A percentile compares a stretch with the other conserved stretches of the same genome.
Conservation (phyloP, 2,329 filamentous ascomycete genomes). For the Fusarium sp. region DNA sequence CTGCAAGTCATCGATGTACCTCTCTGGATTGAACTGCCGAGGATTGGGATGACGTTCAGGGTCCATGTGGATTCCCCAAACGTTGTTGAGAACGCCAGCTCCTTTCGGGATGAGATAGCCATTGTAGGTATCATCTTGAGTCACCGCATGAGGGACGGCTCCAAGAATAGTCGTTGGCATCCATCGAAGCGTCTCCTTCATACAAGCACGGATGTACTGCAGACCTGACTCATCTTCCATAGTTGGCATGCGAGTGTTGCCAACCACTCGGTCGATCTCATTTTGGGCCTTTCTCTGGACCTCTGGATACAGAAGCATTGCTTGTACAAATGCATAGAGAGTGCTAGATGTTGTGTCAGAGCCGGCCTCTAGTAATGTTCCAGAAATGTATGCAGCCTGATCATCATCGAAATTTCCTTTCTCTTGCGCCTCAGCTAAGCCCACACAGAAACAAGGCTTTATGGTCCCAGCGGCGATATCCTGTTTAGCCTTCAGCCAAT, state of each 20-base stretch:
- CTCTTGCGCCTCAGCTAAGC: slow-evolving; percentile 11
- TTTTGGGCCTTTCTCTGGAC: slow-evolving; percentile 57
- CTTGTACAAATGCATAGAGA: slow-evolving; percentile 55
- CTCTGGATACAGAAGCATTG: slow-evolving; percentile 59
- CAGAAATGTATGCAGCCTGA: slow-evolving; percentile 20
- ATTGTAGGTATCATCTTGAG: slow-evolving; percentile 44
- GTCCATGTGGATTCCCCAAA: slow-evolving; percentile 68
- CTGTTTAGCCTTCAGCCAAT: slow-evolving; percentile 2
- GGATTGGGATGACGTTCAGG: slow-evolving; percentile 70
- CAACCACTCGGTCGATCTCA: slow-evolving; percentile 61
- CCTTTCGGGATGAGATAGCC: slow-evolving; percentile 49
- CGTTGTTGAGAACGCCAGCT: slow-evolving; percentile 40
- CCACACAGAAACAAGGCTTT: slow-evolving; percentile 24
- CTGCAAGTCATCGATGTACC: slow-evolving; percentile 38
- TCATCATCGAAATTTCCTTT: slow-evolving; percentile 9
- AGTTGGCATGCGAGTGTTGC: slow-evolving; percentile 54
- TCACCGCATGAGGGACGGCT: slow-evolving; percentile 54
- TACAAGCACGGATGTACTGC: slow-evolving; percentile 56
- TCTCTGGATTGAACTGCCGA: slow-evolving; percentile 51
- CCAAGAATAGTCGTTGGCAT: slow-evolving; percentile 49
- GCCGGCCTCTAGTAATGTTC: slow-evolving; percentile 47
- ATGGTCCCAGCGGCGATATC: slow-evolving; percentile 30
- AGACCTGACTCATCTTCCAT: slow-evolving; percentile 58
- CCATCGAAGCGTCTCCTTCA: slow-evolving; percentile 53
- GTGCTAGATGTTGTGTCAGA: slow-evolving; percentile 50